Base-by-base conservation (phyloP, 179 eudicot species). In the Actinidia arguta region DNA sequence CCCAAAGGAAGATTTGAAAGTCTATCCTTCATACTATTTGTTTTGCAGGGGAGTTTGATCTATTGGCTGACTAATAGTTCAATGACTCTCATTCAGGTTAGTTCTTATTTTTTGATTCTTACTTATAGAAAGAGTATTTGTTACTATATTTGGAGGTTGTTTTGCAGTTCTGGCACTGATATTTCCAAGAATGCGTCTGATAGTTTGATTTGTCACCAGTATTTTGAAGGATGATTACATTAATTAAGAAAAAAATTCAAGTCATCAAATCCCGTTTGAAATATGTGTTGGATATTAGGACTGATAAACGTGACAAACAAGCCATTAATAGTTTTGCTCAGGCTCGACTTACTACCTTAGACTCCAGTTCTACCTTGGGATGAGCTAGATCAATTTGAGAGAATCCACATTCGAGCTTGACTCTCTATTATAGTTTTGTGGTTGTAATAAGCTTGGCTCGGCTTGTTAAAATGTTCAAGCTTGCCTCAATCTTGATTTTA, bases 51-150 rank as follows among this genome's bases (percentile, higher is more conserved):
- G 52, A 90, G 98, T 89, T 95, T 92, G 81, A 89, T 97, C 64
- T 95, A 93, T 79, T 97, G 99, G 99, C 85, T 88, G 69, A 93
- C 94, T 48, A 97, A 94, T 84, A 93, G 95, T 85, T 91, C 94
- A 42, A 80, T 91, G 67, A 89, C 87, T 83, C 88, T 90, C 74
- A 51, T 93, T 85, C 98, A 95, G 98, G 98, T 95, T 81, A 76
- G 92, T 85, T 79, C 72, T 66, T 47, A 31, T 59, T 73, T 61
- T 51, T 76, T 78, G 24, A 78, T 67, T 44, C 31, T 27, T 46
- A 16, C 58, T 17, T 25, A 56, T 25, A 71, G 39, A 9, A 25
- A 27, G 0, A 47, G 2, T n/a, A 55, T 42, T 80, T 80, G 73
- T 4, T 69, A 44, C 16, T 14, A 8, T 36, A 4, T n/a, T 42